phyloP scores from a whole-genome alignment of 2,329 filamentous ascomycete species.

The Diaporthe velutina region DNA sequence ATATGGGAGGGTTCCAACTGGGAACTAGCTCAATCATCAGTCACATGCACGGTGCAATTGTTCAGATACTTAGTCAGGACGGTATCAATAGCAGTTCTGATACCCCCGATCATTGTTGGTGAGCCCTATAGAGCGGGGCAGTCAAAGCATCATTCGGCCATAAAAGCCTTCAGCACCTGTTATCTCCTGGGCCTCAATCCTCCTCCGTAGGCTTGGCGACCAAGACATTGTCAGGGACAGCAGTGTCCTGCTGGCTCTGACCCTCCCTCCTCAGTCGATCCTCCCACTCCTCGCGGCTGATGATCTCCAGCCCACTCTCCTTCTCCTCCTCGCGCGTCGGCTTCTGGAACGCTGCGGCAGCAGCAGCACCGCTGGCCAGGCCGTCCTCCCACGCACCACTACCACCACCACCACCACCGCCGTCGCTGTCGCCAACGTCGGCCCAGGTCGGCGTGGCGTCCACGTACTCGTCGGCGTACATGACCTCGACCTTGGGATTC shows the following conservation, averaged over 20 bases:
- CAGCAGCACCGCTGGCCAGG: neutral
- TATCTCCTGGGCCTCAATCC: neutral
- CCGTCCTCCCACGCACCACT: neutral
- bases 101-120: no score
- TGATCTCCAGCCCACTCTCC: conserved; percentile 38
- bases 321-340: conserved; percentile 3
- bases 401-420: neutral
- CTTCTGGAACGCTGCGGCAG: neutral
- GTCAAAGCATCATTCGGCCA: neutral
- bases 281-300: conserved; percentile 46
- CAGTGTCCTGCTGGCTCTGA: conserved; percentile 36
- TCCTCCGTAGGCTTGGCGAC: neutral
- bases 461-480: conserved; percentile 48
- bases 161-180: neutral
- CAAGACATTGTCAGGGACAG: neutral
- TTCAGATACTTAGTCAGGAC: neutral
- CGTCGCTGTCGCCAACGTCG: no score
- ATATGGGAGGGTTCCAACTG: no score
- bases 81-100: neutral
- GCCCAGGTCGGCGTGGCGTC: conserved; percentile 33
- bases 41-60: neutral
- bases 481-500: conserved; percentile 55
- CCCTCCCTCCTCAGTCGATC: conserved; percentile 46
- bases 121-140: no score
- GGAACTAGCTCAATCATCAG: neutral